These are phyloP conservation scores for Diutina mesorugosa DNA, from an alignment of 1,139 yeast genomes.

Conservation along the genomic window DNA sequence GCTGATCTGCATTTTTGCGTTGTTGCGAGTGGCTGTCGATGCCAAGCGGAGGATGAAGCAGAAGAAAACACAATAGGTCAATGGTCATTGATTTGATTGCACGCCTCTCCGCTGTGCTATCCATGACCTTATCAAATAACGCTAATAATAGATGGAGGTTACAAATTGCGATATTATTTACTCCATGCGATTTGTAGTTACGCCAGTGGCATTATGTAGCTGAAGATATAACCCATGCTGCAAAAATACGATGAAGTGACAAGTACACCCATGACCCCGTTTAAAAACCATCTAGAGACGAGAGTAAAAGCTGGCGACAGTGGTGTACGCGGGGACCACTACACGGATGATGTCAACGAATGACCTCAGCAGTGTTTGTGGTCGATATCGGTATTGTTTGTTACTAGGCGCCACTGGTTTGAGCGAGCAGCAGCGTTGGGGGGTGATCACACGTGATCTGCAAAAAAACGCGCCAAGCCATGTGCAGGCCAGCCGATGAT, in stretches of 20 bases:
- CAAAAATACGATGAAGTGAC: neutral
- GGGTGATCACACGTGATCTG: neutral
- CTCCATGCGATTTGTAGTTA: neutral
- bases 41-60: conserved; percentile 7
- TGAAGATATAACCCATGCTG: neutral
- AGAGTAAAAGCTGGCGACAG: no score
- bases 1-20: conserved; percentile 54
- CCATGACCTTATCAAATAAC: neutral
- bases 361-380: no score
- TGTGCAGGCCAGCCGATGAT: neutral
- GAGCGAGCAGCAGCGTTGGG: neutral
- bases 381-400: no score
- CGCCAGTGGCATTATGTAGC: neutral
- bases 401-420: no score
- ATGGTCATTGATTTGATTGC: conserved; percentile 2
- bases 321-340: no score
- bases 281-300: no score
- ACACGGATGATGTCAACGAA: no score
- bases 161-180: neutral
- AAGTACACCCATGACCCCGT: no score
- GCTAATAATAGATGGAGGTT: neutral
- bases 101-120: neutral
- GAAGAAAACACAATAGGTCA: neutral
- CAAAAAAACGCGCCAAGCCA: neutral
- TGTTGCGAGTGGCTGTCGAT: conserved; percentile 21